phyloP scores from a whole-genome alignment of 2,329 filamentous ascomycete species.

The Didymella pinodella region DNA sequence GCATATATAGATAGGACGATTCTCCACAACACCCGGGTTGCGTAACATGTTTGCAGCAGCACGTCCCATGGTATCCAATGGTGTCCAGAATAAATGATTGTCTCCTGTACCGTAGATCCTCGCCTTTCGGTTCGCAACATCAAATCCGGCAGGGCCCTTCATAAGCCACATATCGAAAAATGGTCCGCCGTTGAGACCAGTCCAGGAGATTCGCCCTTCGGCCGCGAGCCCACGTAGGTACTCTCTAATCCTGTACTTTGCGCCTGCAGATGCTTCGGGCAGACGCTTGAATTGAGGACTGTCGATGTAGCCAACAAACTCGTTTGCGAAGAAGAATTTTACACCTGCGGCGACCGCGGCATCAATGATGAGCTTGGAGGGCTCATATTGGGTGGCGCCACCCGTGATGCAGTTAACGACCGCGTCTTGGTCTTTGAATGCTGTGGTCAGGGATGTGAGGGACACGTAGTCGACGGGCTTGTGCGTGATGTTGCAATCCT shows the following conservation, averaged over 20 bases:
- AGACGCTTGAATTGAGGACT: conserved; percentile 37
- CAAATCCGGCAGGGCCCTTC: conserved; percentile 48
- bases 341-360: conserved; percentile 46
- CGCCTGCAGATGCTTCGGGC: conserved; percentile 38
- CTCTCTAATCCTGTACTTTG: conserved; percentile 37
- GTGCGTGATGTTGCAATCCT: conserved; percentile 27
- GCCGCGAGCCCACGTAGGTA: conserved; percentile 37
- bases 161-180: conserved; percentile 53
- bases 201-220: conserved; percentile 40
- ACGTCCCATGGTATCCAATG: conserved; percentile 34
- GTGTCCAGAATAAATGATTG: conserved; percentile 44
- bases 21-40: conserved; percentile 31
- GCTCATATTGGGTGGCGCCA: conserved; percentile 50
- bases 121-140: conserved; percentile 37
- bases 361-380: conserved; percentile 55
- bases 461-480: conserved; percentile 40
- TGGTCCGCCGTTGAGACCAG: conserved; percentile 46
- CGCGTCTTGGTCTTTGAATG: conserved; percentile 64
- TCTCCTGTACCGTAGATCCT: conserved; percentile 48
- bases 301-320: conserved; percentile 42
- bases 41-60: conserved; percentile 44
- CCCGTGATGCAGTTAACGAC: conserved; percentile 60
- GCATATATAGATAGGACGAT: conserved; percentile 43
- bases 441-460: conserved; percentile 40
- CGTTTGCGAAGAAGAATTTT: conserved; percentile 46